phyloP scores from a whole-genome alignment of 495 filamentous ascomycete species.

The Penicillium steckii region DNA sequence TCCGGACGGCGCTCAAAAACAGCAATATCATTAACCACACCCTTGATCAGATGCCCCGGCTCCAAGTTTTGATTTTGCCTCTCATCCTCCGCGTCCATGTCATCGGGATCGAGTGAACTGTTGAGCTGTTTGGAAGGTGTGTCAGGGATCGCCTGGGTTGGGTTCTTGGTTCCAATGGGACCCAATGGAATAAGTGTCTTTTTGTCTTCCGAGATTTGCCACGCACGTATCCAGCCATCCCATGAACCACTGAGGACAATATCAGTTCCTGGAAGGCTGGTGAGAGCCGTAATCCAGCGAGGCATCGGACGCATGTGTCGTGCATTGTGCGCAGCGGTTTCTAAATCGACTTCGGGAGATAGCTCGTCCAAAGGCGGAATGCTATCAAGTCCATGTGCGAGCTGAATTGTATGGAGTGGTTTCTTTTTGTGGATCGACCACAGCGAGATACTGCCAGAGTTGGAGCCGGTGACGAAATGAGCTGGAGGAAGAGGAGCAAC shows the following conservation, averaged over 20 bases:
- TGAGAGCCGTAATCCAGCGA: slow-evolving; percentile 86
- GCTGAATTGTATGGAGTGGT: slow-evolving; percentile 71
- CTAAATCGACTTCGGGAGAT: slow-evolving; percentile 64
- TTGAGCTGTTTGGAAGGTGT: slow-evolving; percentile 41
- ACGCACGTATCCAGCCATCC: slow-evolving; percentile 87
- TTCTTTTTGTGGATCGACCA: slow-evolving; percentile 96
- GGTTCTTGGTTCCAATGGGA: slow-evolving; percentile 49
- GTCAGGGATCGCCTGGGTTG: slow-evolving; percentile 21
- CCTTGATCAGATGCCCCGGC: slow-evolving; percentile 52
- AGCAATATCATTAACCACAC: slow-evolving; percentile 81
- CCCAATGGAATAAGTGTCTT: slow-evolving; percentile 71
- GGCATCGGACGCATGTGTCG: slow-evolving; percentile 50
- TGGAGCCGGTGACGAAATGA: slow-evolving; percentile 88
- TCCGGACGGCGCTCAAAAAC: slow-evolving; percentile 66
- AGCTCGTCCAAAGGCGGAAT: slow-evolving; percentile 61
- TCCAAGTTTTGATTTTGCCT: slow-evolving; percentile 14
- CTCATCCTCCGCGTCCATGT: slow-evolving; percentile 23
- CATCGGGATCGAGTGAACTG: slow-evolving; percentile 21
- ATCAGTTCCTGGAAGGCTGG: slow-evolving; percentile 83
- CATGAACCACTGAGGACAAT: slow-evolving; percentile 87
- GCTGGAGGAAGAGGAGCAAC: slow-evolving; percentile 86
- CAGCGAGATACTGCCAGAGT: slow-evolving; percentile 82
- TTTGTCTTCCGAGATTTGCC: slow-evolving; percentile 81
- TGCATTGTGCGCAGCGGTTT: slow-evolving; percentile 56
- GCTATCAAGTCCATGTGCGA: slow-evolving; percentile 81